Evolutionary conservation across 495 filamentous ascomycete genomes (phyloP), one percentile per base, ranked within the genome.

Genomic region (Penicillium mononematosum): DNA sequence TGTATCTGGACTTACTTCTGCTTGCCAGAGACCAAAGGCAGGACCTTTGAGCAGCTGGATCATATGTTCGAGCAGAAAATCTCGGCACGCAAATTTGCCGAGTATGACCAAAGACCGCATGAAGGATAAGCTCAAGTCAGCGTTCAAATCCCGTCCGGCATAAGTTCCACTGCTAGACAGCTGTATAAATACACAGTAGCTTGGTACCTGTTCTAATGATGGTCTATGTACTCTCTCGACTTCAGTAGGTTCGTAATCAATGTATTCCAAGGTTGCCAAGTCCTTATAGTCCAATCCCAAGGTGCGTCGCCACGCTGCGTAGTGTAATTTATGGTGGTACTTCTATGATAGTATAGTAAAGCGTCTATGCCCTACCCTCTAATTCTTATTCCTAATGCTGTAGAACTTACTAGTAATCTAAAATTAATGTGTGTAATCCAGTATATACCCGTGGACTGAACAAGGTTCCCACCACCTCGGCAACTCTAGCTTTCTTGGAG

Each of bases 31-130:
- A 84, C 85, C 1, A 70, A 76, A 5, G 83, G 83, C 1, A 74
- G 83, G 12, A 81, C 83, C 1, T 87, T 82, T 62, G 84, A 82
- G 27, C 85, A 88, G 68, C 66, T 88, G 32, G 85, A 88, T 66
- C 48, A 85, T 16, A 66, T 88, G 25, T 88, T 88, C 64, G 74
- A 85, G 65, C 58, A 74, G 45, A 70, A 73, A 1, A 63, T 85
- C 11, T 77, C 74, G 43, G 85, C 85, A 7, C 50, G 60, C 14
- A 11, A 58, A 12, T 59, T 62, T 20, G 22, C 36, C 16, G 27
- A 29, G 16, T 20, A 52, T 52, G 50, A 52, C 5, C 36, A 11
- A 42, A 29, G 36, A 27, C 5, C 24, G 8, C 5, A 27, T 19
- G 24, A 17, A 8, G 50, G 36, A 43, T 52, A 19, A 16, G 24